Base-by-base conservation (phyloP, 2,329 filamentous ascomycete genomes). In the Aspergillus tubingensis region DNA sequence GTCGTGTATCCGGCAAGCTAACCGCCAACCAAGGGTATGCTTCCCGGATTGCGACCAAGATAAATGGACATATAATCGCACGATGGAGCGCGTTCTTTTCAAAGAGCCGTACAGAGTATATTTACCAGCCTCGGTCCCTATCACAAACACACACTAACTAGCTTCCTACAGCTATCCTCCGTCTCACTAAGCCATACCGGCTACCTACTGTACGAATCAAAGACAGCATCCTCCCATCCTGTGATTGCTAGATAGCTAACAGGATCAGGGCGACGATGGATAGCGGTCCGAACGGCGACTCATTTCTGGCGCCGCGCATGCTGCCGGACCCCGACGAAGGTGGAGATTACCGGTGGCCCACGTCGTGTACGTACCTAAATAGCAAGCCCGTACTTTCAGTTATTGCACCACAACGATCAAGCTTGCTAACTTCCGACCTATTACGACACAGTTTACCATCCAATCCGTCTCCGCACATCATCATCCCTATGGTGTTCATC, bases 401-500 rank as follows among this genome's bases (percentile, higher is more conserved):
- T 8, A 10, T 50, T 32, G 57, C 17, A 17, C 7, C 8, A 21
- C 21, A 30, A 50, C 38, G 38, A 27, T 32, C n/a, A 30, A 30
- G n/a, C 25, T 50, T 23, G 44, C 43, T 58, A 54, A 58, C 25
- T 11, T 11, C 38, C 32, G 13, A 30, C 13, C 8, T 32, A 25
- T 6, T 32, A 25, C 32, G 11, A 15, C 36, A 8, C 53, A 72
- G 69, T 72, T 17, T 60, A 65, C 3, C 71, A 72, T 44, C 68
- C 71, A 1, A 68, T 70, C 3, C 67, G 68, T 23, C 71, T 74
- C 55, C 68, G 58, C 25, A 68, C 68, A 3, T 60, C 66, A 32
- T 63, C 67, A 17, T 72, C 74, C 1, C 54, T 77, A 30, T 78
- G 75, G 74, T 77, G 72, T 53, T 76, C 75, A 3, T 70, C 75